Conservation (phyloP, 2,329 filamentous ascomycete genomes). For the Cladosporium sp. region DNA sequence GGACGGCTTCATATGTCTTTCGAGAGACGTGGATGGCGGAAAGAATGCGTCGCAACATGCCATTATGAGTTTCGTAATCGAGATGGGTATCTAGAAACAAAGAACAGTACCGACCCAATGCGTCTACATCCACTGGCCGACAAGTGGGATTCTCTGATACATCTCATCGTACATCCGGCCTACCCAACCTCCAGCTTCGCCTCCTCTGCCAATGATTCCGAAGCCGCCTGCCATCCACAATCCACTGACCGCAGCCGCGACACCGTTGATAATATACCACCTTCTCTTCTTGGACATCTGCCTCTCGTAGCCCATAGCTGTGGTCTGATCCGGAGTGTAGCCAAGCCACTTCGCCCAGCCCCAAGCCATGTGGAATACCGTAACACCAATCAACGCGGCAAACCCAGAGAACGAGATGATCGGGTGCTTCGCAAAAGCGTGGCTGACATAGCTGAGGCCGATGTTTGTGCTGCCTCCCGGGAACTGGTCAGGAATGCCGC, state of each 20-base stretch:
- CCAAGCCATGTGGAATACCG: slow-evolving; percentile 76
- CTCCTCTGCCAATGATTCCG: slow-evolving; percentile 70
- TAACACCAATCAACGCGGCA: slow-evolving; percentile 60
- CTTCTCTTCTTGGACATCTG: slow-evolving; percentile 57
- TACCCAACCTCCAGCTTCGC: slow-evolving; percentile 70
- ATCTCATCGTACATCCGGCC: slow-evolving; percentile 74
- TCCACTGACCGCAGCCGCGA: slow-evolving; percentile 53
- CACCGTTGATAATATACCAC: slow-evolving; percentile 68
- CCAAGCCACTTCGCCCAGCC: slow-evolving; percentile 80
- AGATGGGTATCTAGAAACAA: slow-evolving; percentile 11
- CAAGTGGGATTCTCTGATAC: slow-evolving; percentile 56
- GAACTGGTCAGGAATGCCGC: slow-evolving; percentile 67
- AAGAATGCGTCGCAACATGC: not conserved
- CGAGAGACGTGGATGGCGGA: no score
- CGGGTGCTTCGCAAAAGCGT: slow-evolving; percentile 74
- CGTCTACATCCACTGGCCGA: slow-evolving; percentile 43
- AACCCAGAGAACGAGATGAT: slow-evolving; percentile 66
- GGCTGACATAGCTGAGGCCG: slow-evolving; percentile 75
- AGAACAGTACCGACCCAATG: not conserved
- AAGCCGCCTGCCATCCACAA: slow-evolving; percentile 82
- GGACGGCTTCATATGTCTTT: no score
- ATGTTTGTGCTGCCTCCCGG: slow-evolving; percentile 86
- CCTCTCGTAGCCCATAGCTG: slow-evolving; percentile 45
- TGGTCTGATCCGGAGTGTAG: slow-evolving; percentile 54
- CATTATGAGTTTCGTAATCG: not conserved